Base-by-base conservation (phyloP, 495 filamentous ascomycete genomes). In the Penicillium odoratum region DNA sequence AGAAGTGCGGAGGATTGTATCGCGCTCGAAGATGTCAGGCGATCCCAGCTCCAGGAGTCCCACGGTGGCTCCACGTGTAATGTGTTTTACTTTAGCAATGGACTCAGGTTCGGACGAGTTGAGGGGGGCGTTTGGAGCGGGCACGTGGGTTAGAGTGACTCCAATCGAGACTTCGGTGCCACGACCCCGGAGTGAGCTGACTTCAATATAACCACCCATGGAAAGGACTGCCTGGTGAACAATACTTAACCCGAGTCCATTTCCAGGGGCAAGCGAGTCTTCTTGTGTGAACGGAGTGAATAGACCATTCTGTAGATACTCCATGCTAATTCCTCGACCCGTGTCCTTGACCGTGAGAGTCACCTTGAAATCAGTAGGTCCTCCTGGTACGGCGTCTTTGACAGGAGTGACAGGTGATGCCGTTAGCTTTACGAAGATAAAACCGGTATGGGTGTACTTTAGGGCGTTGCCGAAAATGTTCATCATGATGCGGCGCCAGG, bases 221-320 rank as follows among this genome's bases (percentile, higher is more conserved):
- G 59, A 68, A n/a, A 46, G 45, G 15, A 69, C 56, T 11, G 67
- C 60, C 48, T 70, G 57, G n/a, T 52, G 65, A 31, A 68, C 67
- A 10, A 74, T 74, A 34, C 65, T 84, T 46, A 90, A 74, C 0
- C 87, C 87, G 4, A 89, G 75, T 3, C 88, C 88, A n/a, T 84
- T 87, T 18, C 88, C 88, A 5, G 82, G 74, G 0, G 80, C 75
- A 21, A 89, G 72, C 1, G 76, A 67, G 55, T 90, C 78, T 62
- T 91, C 88, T 55, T 92, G 88, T 4, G 77, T 77, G 59, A 91
- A 92, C 0, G 88, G 85, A 7, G 78, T 84, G 67, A 86, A 92
- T 0, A 90, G 62, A 21, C 79, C 73, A 31, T 85, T 81, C 13
- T 81, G 80, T 38, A 91, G 34, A 55, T 57, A 72, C 7, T 64